Percentiles rank a stretch among this genome's conserved stretches.
These are phyloP conservation scores for Xylaria sp. DNA, from an alignment of 2,329 filamentous ascomycete genomes.

Conservation along the genomic window DNA sequence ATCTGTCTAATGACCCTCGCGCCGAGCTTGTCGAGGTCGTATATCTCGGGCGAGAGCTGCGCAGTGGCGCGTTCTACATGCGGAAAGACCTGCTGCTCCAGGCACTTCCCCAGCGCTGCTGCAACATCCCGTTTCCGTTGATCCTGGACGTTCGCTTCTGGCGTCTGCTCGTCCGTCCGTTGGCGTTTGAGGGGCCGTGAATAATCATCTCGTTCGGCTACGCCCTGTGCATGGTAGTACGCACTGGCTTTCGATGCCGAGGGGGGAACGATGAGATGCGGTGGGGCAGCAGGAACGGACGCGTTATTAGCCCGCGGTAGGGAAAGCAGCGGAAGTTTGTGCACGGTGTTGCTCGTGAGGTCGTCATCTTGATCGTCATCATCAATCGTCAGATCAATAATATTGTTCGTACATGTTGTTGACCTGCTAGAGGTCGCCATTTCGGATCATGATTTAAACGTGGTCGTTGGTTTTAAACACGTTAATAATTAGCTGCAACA, in stretches of 20 bases:
- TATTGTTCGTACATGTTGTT: no score
- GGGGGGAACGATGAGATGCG: background rate
- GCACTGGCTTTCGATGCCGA: background rate
- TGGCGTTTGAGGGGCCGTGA: slow-evolving; percentile 25
- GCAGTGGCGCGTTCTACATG: slow-evolving; percentile 42
- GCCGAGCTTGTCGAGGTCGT: slow-evolving; percentile 42
- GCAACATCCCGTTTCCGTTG: slow-evolving; percentile 14
- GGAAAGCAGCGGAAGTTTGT: background rate
- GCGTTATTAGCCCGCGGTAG: background rate
- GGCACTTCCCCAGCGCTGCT: slow-evolving; percentile 38
- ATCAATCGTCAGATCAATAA: background rate
- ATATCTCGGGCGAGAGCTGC: slow-evolving; percentile 34
- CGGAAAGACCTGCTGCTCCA: slow-evolving; percentile 46
- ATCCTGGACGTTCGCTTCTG: background rate
- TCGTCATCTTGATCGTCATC: background rate
- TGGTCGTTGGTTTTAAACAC: background rate
- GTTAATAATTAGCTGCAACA: background rate
- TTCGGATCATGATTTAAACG: background rate
- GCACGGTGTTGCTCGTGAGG: background rate
- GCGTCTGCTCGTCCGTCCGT: slow-evolving; percentile 15
- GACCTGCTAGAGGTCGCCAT: background rate
- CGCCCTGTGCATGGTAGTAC: background rate
- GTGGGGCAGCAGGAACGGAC: background rate
- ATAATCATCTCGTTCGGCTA: background rate
- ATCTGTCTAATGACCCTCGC: slow-evolving; percentile 39